Base-by-base conservation (phyloP, 106 monocot species). In the Triglochin maritima region DNA sequence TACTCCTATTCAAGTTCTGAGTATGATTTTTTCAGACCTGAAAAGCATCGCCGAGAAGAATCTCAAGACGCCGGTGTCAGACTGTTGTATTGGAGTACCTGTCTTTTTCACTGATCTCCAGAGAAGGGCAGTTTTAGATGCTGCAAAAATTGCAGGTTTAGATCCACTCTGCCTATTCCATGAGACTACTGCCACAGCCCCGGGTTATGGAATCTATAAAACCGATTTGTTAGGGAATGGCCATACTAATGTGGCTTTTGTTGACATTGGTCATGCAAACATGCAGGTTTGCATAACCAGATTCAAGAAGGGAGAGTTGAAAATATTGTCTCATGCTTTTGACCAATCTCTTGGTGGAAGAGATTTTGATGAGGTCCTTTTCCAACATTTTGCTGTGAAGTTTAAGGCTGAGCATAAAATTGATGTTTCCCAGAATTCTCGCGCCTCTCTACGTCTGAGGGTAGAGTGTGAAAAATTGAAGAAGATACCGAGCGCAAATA, bases 41-140 rank as follows among this genome's bases (percentile, higher is more conserved):
- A 93, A 93, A 70, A 44, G 49, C 9, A 88, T 93, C 43, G 88
- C 88, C 0, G 93, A 93, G 84, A 84, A 71, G 43, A 88, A 85
- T 73, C 78, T 93, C 41, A 81, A 76, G 52, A 51, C 76, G 0
- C 75, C 81, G 1, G 88, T 93, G 29, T 68, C 74, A 0, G 86
- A 93, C 65, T 93, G 93, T 70, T 88, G 85, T 57, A 88, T 88
- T 74, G 93, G 93, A 3, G 84, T 93, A 5, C 92, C 93, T 1
- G 83, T 73, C 4, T 88, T 88, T 46, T 93, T 93, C 69, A 88
- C 83, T 7, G 88, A 93, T 76, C 66, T 86, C 29, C 93, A 93
- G 83, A 68, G 88, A 17, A 77, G 93, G 67, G 85, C 81, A 2
- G 77, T 88, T 8, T 4, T 86, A 3, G 85, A 93, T 78, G 86